Percentiles rank a stretch among this genome's conserved stretches.
Evolutionary conservation across 2,329 filamentous ascomycete genomes (phyloP).

Genomic region (Venturia effusa): DNA sequence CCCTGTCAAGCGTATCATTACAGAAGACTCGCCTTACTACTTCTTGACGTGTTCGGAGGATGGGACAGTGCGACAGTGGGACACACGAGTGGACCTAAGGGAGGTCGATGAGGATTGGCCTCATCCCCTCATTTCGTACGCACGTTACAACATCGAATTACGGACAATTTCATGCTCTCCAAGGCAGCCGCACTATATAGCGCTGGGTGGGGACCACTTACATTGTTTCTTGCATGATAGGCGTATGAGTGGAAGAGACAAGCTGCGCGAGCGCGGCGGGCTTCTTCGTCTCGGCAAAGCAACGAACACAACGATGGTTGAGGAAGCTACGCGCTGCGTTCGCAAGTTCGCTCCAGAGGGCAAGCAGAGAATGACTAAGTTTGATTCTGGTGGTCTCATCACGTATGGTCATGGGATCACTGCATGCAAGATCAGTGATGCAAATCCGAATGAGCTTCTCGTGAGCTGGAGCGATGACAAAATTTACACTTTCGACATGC

Average conservation of each 20-base stretch:
- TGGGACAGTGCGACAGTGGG: conserved; percentile 60
- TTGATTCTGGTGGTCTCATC: conserved; percentile 36
- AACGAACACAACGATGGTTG: conserved; percentile 43
- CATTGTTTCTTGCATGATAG: conserved; percentile 60
- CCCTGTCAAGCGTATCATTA: conserved; percentile 58
- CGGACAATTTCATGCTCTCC: conserved; percentile 60
- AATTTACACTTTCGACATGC: conserved; percentile 56
- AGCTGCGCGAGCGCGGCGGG: conserved; percentile 41
- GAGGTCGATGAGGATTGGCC: conserved; percentile 33
- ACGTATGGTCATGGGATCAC: conserved; percentile 43
- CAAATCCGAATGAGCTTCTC: conserved; percentile 55
- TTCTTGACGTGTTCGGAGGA: conserved; percentile 62
- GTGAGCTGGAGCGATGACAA: conserved; percentile 59
- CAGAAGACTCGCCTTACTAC: conserved; percentile 55
- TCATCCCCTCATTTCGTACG: conserved; percentile 56
- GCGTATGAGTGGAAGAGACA: conserved; percentile 54
- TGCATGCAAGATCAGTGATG: conserved; percentile 60
- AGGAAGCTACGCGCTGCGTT: conserved; percentile 53
- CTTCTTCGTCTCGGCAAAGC: conserved; percentile 28
- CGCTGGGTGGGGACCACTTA: conserved; percentile 55
- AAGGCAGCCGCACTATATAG: conserved; percentile 59
- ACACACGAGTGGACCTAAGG: conserved; percentile 37
- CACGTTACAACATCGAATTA: conserved; percentile 49
- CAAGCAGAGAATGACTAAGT: conserved; percentile 40
- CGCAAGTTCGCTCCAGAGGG: conserved; percentile 54